Evolutionary conservation across 495 filamentous ascomycete genomes (phyloP).

Genomic region (Astrothelium subdiscretum): DNA sequence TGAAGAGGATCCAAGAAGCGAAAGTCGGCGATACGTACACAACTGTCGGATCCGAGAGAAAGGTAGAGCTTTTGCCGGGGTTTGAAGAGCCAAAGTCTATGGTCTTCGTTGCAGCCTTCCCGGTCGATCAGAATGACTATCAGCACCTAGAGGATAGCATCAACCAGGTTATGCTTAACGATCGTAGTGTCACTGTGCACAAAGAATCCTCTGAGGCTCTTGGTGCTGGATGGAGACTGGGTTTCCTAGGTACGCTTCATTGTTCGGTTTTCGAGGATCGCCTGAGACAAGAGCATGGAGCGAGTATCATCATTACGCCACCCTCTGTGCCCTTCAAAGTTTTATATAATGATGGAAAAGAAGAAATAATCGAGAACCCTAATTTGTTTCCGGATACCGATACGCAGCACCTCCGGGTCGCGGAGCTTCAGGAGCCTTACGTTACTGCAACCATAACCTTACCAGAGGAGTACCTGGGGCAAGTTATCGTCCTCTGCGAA

Average conservation of each 20-base stretch:
- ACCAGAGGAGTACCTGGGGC: constrained; percentile 86
- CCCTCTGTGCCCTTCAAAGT: constrained; percentile 89
- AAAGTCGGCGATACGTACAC: constrained; percentile 95
- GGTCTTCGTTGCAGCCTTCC: constrained; percentile 97
- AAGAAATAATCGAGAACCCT: constrained; percentile 71
- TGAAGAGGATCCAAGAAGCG: constrained; percentile 90
- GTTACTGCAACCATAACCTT: constrained; percentile 79
- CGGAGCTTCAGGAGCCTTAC: constrained; percentile 69
- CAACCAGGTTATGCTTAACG: constrained; percentile 84
- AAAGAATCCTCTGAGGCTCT: constrained; percentile 91
- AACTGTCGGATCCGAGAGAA: constrained; percentile 62
- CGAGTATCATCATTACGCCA: constrained; percentile 92
- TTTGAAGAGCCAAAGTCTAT: constrained; percentile 98
- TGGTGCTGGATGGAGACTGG: constrained; percentile 85
- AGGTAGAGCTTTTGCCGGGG: constrained; percentile 71
- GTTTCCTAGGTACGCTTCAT: constrained; percentile 91
- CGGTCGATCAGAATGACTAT: constrained; percentile 79
- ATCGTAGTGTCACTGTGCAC: constrained; percentile 83
- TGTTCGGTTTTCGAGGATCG: constrained; percentile 98
- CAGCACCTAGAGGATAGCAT: constrained; percentile 86
- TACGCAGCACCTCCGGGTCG: constrained; percentile 43
- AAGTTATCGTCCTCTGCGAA: constrained; percentile 92
- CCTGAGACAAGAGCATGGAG: constrained; percentile 88
- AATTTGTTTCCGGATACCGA: constrained; percentile 75
- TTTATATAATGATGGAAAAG: constrained; percentile 57